These are phyloP conservation scores for Rhodotorula sp. DNA, from an alignment of 1,284 basidiomycete species.

Conservation along the genomic window DNA sequence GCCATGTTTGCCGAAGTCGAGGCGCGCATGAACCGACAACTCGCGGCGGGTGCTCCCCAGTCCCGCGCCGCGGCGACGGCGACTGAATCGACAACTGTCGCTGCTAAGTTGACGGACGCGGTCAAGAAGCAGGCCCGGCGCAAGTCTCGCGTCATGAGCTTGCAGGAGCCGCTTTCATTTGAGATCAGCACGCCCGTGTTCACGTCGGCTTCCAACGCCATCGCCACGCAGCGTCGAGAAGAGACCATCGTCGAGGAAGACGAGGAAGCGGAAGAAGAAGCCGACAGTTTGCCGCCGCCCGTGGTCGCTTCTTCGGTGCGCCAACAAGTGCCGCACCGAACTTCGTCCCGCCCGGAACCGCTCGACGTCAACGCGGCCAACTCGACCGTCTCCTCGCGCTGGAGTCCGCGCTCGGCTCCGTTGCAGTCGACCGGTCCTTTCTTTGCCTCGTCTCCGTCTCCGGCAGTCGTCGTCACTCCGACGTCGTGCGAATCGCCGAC, in stretches of 20 bases:
- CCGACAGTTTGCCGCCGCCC: not conserved
- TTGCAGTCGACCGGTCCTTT: conserved; percentile 4
- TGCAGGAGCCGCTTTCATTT: conserved; percentile 20
- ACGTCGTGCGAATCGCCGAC: not conserved
- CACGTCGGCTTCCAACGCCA: not conserved
- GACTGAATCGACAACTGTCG: not conserved
- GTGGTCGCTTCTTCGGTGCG: conserved; percentile 5
- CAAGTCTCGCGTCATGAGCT: conserved; percentile 33
- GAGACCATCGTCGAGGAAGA: not conserved
- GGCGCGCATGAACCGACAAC: conserved; percentile 28
- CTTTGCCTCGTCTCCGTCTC: not conserved
- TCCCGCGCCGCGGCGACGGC: not conserved
- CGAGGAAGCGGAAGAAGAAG: not conserved
- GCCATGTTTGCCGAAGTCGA: conserved; percentile 41
- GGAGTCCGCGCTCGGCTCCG: conserved; percentile 15
- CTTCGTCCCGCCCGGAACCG: conserved; percentile 31
- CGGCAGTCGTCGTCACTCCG: not conserved
- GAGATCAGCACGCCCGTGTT: conserved; percentile 7
- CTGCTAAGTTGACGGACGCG: not conserved
- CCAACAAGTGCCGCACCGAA: conserved; percentile 24
- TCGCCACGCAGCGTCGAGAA: not conserved
- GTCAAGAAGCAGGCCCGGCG: conserved; percentile 13
- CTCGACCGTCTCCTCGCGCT: conserved; percentile 1
- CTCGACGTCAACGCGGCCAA: conserved; percentile 35
- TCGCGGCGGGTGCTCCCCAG: not conserved